phyloP scores from a whole-genome alignment of 163 green algal species.

The Chlorella variabilis region DNA sequence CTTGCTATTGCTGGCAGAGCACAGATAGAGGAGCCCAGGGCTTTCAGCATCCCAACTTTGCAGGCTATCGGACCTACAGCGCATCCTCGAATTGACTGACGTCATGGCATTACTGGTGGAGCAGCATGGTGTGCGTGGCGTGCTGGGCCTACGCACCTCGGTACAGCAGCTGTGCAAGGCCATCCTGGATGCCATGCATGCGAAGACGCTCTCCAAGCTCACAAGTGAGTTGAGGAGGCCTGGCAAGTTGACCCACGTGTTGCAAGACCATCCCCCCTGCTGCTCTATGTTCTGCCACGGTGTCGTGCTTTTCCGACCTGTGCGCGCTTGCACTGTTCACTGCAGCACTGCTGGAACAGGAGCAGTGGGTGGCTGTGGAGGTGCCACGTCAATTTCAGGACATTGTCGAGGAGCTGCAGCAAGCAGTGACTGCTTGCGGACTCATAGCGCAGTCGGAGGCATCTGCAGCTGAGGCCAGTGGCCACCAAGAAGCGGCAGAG shows the following conservation, averaged over 20 bases:
- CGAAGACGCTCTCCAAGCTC: conserved; percentile 58
- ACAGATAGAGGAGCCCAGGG: no score
- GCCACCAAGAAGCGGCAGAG: neutral
- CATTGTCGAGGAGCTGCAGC: conserved; percentile 57
- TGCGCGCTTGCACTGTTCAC: no score
- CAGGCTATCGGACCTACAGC: conserved; percentile 46
- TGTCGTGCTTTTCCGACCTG: no score
- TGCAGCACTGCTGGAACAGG: conserved; percentile 64
- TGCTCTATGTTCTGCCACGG: no score
- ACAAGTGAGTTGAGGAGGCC: conserved; percentile 34
- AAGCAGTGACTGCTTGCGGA: neutral
- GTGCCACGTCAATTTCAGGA: conserved; percentile 65
- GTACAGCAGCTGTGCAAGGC: conserved; percentile 68
- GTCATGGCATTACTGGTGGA: conserved; percentile 35
- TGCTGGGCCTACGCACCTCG: conserved; percentile 34
- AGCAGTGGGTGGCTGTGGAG: conserved; percentile 71
- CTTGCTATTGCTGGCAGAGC: no score
- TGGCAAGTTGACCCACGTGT: no score
- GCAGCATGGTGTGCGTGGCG: conserved; percentile 19
- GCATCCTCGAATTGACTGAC: conserved; percentile 45
- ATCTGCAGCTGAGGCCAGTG: no score
- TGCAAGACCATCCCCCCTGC: no score
- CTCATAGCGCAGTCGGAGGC: neutral
- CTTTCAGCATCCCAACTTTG: no score
- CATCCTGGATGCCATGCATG: conserved; percentile 70